A percentile compares a stretch with the other conserved stretches of the same genome.
Conservation (phyloP, 305 asterid species). For the Fraxinus albicans region DNA sequence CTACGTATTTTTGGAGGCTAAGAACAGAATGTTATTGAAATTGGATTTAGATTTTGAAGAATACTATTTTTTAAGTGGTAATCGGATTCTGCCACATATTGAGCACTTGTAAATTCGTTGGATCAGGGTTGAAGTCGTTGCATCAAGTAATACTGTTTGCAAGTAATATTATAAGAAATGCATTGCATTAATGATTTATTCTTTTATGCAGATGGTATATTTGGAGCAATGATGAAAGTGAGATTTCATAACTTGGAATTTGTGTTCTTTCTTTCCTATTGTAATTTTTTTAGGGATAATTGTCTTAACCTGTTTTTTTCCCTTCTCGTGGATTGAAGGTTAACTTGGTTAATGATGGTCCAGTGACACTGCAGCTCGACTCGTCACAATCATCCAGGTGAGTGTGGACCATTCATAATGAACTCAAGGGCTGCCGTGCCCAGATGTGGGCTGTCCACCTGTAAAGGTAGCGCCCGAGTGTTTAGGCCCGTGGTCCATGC, state of each 20-base stretch:
- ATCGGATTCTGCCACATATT: background rate
- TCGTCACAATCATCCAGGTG: constrained; percentile 69
- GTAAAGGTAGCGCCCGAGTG: background rate
- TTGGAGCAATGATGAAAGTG: constrained; percentile 95
- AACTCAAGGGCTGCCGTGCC: background rate
- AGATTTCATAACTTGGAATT: constrained; percentile 29
- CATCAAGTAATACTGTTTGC: background rate
- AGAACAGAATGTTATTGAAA: background rate
- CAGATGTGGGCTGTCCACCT: background rate
- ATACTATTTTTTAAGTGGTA: background rate
- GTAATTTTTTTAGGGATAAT: constrained; percentile 3
- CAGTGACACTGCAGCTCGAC: constrained; percentile 92
- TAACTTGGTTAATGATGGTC: constrained; percentile 88
- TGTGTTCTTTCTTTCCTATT: background rate
- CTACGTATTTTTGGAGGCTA: background rate
- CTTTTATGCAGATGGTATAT: constrained; percentile 72
- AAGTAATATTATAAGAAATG: background rate
- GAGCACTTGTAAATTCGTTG: background rate
- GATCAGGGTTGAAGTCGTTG: background rate
- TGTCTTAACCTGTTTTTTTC: background rate
- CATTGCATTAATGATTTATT: constrained; percentile 15
- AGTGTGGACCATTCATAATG: constrained; percentile 12
- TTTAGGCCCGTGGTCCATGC: background rate
- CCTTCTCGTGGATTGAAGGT: constrained; percentile 44
- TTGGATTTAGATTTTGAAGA: background rate